Base-by-base conservation (phyloP, 2,329 filamentous ascomycete species). In the Pleomassaria siparia region DNA sequence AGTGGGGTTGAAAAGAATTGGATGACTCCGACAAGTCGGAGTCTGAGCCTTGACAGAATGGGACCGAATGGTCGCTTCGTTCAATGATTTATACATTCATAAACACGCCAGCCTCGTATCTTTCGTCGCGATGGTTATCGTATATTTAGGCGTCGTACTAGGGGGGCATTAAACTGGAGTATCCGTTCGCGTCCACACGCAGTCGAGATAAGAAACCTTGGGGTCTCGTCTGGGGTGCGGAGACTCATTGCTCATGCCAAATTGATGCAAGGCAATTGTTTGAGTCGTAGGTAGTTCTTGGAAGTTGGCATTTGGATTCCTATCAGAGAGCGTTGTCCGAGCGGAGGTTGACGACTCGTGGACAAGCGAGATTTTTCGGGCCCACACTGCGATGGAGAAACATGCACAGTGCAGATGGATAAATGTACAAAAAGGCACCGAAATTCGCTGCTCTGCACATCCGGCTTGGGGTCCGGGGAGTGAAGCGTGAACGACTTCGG, bases 31-130 rank as follows among this genome's bases (percentile, higher is more conserved):
- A 28, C 8, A 28, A 28, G 12, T 28, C 12, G 7, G 7, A 28
- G 12, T 28, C 8, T 7, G 25, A 8, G 25, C 25, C n/a, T n/a
- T n/a, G n/a, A n/a, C n/a, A 36, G 13, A 36, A 20, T 13, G 16
- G 16, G n/a, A 21, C 5, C 16, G 6, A 13, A 36, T 36, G 32
- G 4, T 36, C 32, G 8, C 16, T 21, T 36, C n/a, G n/a, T n/a
- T n/a, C n/a, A n/a, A 15, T 36, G 32, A 36, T 36, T 36, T 36
- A 36, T 36, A 36, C 32, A n/a, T 20, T 36, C 32, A 6, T 21
- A 36, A n/a, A n/a, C n/a, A n/a, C n/a, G n/a, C n/a, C n/a, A n/a
- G n/a, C 13, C 32, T 21, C 32, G 15, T 36, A 36, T 36, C 32
- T 36, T 12, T 12, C 29, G 8, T 28, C 25, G 12, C 18, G 13